Base-by-base conservation (phyloP, 2,329 filamentous ascomycete species). In the Ascochyta rabiei region DNA sequence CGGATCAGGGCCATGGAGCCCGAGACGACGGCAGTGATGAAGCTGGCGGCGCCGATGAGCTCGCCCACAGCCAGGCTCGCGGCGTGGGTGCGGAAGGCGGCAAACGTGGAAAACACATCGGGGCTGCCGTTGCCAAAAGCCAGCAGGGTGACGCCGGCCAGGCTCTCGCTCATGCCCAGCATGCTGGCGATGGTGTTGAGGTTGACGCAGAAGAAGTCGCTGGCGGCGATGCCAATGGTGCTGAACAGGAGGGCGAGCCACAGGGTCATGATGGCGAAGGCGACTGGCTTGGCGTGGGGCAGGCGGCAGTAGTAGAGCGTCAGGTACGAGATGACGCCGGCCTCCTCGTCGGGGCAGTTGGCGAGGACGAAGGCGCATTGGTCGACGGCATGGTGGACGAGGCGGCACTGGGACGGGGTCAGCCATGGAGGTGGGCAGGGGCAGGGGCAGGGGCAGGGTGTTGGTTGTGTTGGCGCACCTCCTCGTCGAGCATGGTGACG, bases 131-230 rank as follows among this genome's bases (percentile, higher is more conserved):
- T 99, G 61, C 95, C 95, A 76, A 99, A 96, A 8, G 95, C 95
- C 47, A 99, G 79, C 68, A 99, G 96, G 0, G 95, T 99, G 24
- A 99, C 96, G 31, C 95, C 95, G 0, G 95, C 92, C 76, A 99
- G 83, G 74, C 91, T 98, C 79, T 99, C 93, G 74, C 93, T 97
- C 80, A 99, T 88, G 18, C 93, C 93, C 24, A 98, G 82, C 47
- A 97, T 86, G 52, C 84, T 88, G 19, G 95, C 88, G 66, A 99
- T 95, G 12, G 95, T 98, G 75, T 90, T 95, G 30, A 99, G 83
- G 71, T 99, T 96, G 77, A 98, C 86, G 77, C 93, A 98, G 77
- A 99, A 95, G 80, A 99, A 99, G 77, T 99, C 95, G 76, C 92
- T 97, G 19, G 95, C 95, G 13, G 95, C 95, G 61, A 99, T 97